Conservation (phyloP, 2,329 filamentous ascomycete species). For the Tolypocladium endophyticum region DNA sequence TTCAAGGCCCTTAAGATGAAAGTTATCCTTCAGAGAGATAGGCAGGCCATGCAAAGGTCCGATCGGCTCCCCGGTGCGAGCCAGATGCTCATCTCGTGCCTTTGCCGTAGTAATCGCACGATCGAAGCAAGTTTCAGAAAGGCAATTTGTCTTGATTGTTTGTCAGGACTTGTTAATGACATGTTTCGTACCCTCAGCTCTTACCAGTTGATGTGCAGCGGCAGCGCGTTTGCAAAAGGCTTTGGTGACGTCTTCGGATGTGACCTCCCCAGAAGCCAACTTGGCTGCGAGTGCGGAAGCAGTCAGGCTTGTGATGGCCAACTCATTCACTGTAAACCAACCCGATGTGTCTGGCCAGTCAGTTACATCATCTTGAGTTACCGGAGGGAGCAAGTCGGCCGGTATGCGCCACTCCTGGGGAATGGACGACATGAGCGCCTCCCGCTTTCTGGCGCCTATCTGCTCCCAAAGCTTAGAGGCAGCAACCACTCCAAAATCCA, state of each 20-base stretch:
- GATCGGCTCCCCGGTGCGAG: constrained; percentile 30
- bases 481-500: neutral
- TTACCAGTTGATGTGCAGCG: constrained; percentile 45
- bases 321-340: constrained; percentile 42
- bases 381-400: constrained; percentile 37
- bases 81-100: constrained; percentile 37
- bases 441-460: constrained; percentile 30
- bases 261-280: constrained; percentile 24
- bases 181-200: constrained; percentile 15
- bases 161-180: constrained; percentile 16
- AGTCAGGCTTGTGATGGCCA: constrained; percentile 35
- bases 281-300: constrained; percentile 26
- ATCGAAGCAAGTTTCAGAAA: constrained; percentile 44
- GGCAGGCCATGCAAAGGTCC: constrained; percentile 59
- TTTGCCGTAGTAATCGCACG: constrained; percentile 37
- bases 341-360: constrained; percentile 44
- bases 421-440: constrained; percentile 34
- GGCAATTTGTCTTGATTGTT: constrained; percentile 31
- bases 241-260: constrained; percentile 26
- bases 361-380: constrained; percentile 44
- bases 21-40: constrained; percentile 60
- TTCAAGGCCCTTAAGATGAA: constrained; percentile 50
- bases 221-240: constrained; percentile 46
- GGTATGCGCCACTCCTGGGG: constrained; percentile 49
- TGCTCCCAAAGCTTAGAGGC: constrained; percentile 25